Percentiles rank a stretch among this genome's conserved stretches.
Conservation (phyloP, 495 filamentous ascomycete species). For the Penicillium goetzii region DNA sequence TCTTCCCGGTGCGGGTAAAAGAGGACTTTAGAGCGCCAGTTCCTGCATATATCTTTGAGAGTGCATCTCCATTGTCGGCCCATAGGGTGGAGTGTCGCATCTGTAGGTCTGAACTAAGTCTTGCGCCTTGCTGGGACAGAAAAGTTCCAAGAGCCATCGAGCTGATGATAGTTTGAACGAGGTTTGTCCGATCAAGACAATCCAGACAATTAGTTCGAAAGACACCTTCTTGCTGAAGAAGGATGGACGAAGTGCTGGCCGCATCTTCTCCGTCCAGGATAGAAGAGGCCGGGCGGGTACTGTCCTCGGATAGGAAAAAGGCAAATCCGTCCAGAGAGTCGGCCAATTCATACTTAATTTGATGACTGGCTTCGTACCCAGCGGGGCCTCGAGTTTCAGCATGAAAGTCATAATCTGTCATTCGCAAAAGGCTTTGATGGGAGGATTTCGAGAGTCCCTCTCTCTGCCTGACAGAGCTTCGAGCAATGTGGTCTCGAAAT, state of each 20-base stretch:
- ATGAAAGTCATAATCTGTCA: conserved; percentile 93
- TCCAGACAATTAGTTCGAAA: conserved; percentile 97
- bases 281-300: conserved; percentile 20
- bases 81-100: conserved; percentile 87
- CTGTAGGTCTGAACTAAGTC: conserved; percentile 78
- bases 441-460: conserved; percentile 42
- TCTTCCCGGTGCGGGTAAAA: conserved; percentile 94
- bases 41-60: conserved; percentile 95
- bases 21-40: conserved; percentile 95
- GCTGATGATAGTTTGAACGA: conserved; percentile 93
- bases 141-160: conserved; percentile 87
- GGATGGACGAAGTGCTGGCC: conserved; percentile 61
- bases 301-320: conserved; percentile 82
- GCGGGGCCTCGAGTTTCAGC: conserved; percentile 85
- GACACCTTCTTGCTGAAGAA: conserved; percentile 89
- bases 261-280: conserved; percentile 31
- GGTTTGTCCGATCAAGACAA: conserved; percentile 93
- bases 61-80: conserved; percentile 97
- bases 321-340: conserved; percentile 82
- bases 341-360: conserved; percentile 74
- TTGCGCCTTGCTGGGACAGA: conserved; percentile 66
- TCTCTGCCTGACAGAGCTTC: conserved; percentile 65
- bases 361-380: conserved; percentile 85
- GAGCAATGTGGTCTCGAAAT: conserved; percentile 75
- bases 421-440: conserved; percentile 71